Percentiles rank a stretch among this genome's conserved stretches.
These are phyloP conservation scores for Suillus hirtellus DNA, from an alignment of 768 basidiomycete genomes.

Conservation along the genomic window DNA sequence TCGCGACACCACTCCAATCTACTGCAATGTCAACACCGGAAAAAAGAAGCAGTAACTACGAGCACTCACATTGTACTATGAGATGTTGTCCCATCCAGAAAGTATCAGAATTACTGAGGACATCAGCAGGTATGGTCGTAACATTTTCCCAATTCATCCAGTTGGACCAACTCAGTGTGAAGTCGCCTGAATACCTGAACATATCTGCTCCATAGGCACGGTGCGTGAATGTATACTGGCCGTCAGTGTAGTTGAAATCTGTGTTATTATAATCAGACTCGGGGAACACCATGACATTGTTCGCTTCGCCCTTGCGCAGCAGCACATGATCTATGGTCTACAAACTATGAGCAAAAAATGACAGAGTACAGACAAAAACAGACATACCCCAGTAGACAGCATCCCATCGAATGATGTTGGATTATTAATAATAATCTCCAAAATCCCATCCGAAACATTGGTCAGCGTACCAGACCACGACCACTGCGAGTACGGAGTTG, in stretches of 20 bases:
- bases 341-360: conserved; percentile 11
- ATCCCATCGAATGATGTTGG: conserved; percentile 43
- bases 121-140: conserved; percentile 57
- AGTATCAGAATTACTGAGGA: conserved; percentile 46
- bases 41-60: conserved; percentile 5
- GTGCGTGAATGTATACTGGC: conserved; percentile 77
- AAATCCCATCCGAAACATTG: conserved; percentile 80
- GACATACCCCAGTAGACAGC: conserved; percentile 53
- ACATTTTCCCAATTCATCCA: conserved; percentile 81
- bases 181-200: conserved; percentile 87
- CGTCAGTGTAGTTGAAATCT: conserved; percentile 57
- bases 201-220: conserved; percentile 83
- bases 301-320: conserved; percentile 70
- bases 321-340: conserved; percentile 76
- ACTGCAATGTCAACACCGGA: conserved; percentile 6
- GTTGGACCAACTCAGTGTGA: conserved; percentile 73
- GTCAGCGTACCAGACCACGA: conserved; percentile 73
- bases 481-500: conserved; percentile 60
- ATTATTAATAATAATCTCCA: conserved; percentile 68
- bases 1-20: conserved; percentile 79
- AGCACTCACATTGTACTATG: conserved; percentile 77
- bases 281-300: conserved; percentile 89
- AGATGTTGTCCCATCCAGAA: conserved; percentile 88
- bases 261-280: conserved; percentile 71
- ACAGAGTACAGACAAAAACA: conserved; percentile 12